Percentiles rank a stretch among this genome's conserved stretches.
phyloP scores from a whole-genome alignment of 768 basidiomycete species.

The Russula vinacea region DNA sequence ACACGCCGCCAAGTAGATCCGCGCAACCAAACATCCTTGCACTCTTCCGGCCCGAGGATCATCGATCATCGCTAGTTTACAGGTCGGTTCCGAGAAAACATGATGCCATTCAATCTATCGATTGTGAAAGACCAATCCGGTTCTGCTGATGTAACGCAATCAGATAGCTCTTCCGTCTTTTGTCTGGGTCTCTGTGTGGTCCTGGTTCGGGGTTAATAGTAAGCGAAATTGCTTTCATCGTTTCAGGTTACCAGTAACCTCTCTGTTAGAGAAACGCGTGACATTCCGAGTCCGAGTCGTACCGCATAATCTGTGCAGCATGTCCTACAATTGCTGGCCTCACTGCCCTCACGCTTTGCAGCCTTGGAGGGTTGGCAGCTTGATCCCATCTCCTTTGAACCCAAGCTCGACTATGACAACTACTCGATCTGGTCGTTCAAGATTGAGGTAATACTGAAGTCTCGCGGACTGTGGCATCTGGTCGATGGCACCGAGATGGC shows the following conservation, averaged over 20 bases:
- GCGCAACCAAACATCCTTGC: too few relatives aligned
- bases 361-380: slow-evolving; percentile 23
- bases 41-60: too few relatives aligned
- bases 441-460: slow-evolving; percentile 8
- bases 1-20: too few relatives aligned
- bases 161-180: neutral
- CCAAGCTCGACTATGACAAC: slow-evolving; percentile 27
- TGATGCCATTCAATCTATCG: too few relatives aligned
- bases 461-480: slow-evolving; percentile 22
- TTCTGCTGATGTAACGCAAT: neutral
- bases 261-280: neutral
- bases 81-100: too few relatives aligned
- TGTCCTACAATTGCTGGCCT: too few relatives aligned
- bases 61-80: too few relatives aligned
- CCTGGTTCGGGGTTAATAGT: neutral
- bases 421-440: slow-evolving; percentile 21
- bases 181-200: neutral
- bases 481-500: slow-evolving; percentile 20
- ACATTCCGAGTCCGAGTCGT: too few relatives aligned
- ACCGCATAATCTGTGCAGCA: neutral
- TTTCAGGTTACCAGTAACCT: neutral
- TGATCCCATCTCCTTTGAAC: slow-evolving; percentile 24
- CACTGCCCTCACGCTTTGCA: neutral
- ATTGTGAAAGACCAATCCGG: too few relatives aligned
- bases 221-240: neutral